Base-by-base conservation (phyloP, 2,329 filamentous ascomycete genomes). In the Neofusicoccum cordaticola region DNA sequence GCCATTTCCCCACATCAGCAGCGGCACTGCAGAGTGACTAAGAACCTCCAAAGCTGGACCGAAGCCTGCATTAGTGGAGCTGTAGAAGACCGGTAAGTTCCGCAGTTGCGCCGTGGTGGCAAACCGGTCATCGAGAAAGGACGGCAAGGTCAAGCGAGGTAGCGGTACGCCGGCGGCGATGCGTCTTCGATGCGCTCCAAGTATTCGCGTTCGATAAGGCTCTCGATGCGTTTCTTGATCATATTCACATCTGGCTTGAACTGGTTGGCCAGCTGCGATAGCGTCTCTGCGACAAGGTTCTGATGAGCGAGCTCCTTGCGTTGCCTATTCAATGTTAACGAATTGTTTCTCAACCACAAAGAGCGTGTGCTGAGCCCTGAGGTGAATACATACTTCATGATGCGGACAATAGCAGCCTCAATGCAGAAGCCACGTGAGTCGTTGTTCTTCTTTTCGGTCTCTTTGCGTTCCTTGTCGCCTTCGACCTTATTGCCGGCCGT, bases 401-500 rank as follows among this genome's bases (percentile, higher is more conserved):
- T 93, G 58, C 91, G 84, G 66, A 93, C 90, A 68, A 94, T 83
- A 4, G 90, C 89, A 7, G 90, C 90, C 71, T 94, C 90, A 27
- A 93, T 86, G 45, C 90, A 85, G 73, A 90, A 88, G 50, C 84
- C 85, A 67, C 91, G 82, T 22, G 86, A 88, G 73, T 91, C 87
- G 69, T 91, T 86, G 69, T 90, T 92, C 81, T 90, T 90, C 71
- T 88, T 85, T 74, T 93, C 88, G 0, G 91, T 94, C 60, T 86
- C 86, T 76, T 86, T 88, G 48, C 86, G 81, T 75, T 89, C 86
- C 37, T 82, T 80, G 61, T 84, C 81, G 61, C 87, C 92, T 78
- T 98, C 94, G 0, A 96, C 90, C 78, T 92, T 95, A 74, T 92
- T 96, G 17, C 89, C 86, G 1, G 88, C 86, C 57, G 84, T 90